Base-by-base conservation (phyloP, 805 yeast species). In the Zygoascus flipseniorum region DNA sequence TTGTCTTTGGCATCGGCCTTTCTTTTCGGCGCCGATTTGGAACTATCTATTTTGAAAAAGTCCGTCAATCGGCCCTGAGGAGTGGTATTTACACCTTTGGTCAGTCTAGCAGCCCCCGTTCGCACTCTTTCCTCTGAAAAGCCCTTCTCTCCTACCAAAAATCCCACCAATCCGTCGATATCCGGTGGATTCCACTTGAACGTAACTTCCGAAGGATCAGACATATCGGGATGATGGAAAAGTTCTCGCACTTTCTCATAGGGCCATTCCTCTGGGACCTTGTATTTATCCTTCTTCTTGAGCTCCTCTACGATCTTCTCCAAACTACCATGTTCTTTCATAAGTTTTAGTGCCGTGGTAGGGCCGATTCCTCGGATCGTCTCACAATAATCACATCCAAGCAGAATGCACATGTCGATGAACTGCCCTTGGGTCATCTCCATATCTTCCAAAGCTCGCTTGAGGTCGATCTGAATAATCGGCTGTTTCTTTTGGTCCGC, bases 381-480 rank as follows among this genome's bases (percentile, higher is more conserved):
- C 59, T 92, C 97, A 71, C 97, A 89, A 69, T 93, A 93, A 72
- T 93, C 99, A 70, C 99, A 93, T 1, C 99, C 99, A 47, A 93
- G 72, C 62, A 93, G 74, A 43, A 93, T 92, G 72, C 99, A 90
- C 61, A 93, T 71, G 67, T 93, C 99, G 48, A 93, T 79, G 68
- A 93, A 93, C 54, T 88, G 84, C 23, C 76, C 77, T 46, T 78
- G 72, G 48, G 80, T 82, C 76, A 90, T 73, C n/a, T 77, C 92
- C 56, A 93, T 74, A 0, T 89, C 95, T 60, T 82, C 85, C 50
- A 92, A 69, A 0, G 88, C 90, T 53, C 78, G 75, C 8, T 72
- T 75, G 35, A 85, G 80, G 56, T 81, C 77, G 52, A 88, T 82
- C 66, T 93, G 97, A 58, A 87, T 88, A 49, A 93, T 85, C 13